Conservation (phyloP, 345 rosid species). For the Melastoma malabathricum region DNA sequence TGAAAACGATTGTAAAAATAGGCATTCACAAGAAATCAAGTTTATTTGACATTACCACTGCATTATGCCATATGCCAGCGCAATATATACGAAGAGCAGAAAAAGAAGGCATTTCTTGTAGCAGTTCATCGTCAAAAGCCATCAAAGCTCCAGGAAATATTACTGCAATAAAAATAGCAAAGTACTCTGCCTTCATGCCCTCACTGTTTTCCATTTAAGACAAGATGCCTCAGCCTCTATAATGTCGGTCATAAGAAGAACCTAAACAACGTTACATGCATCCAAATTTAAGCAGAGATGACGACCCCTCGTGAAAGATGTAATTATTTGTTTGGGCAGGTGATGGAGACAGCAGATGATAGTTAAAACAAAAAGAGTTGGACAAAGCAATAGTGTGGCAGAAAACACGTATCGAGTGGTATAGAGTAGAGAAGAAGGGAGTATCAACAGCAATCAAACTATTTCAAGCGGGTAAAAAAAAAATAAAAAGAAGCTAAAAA, state of each 20-base stretch:
- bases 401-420: too few species aligned
- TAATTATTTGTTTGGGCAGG: too few species aligned
- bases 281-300: neutral
- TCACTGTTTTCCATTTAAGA: slow-evolving; percentile 59
- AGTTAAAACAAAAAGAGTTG: too few species aligned
- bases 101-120: slow-evolving; percentile 37
- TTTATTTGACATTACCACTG: slow-evolving; percentile 37
- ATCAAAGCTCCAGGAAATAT: slow-evolving; percentile 87
- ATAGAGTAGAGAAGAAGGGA: too few species aligned
- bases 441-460: too few species aligned
- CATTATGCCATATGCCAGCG: slow-evolving; percentile 97
- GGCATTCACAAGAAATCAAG: neutral
- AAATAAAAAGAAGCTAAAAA: too few species aligned
- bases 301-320: too few species aligned
- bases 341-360: too few species aligned
- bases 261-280: neutral
- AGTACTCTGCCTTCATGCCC: slow-evolving; percentile 65
- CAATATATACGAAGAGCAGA: slow-evolving; percentile 63
- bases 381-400: too few species aligned
- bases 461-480: too few species aligned
- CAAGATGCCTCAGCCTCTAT: too few species aligned
- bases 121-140: slow-evolving; percentile 55
- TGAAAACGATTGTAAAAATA: slow-evolving; percentile 1
- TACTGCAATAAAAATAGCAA: slow-evolving; percentile 71
- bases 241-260: slow-evolving; percentile 14